A percentile compares a stretch with the other conserved stretches of the same genome.
Conservation (phyloP, 2,329 filamentous ascomycete genomes). For the Colletotrichum limetticola region DNA sequence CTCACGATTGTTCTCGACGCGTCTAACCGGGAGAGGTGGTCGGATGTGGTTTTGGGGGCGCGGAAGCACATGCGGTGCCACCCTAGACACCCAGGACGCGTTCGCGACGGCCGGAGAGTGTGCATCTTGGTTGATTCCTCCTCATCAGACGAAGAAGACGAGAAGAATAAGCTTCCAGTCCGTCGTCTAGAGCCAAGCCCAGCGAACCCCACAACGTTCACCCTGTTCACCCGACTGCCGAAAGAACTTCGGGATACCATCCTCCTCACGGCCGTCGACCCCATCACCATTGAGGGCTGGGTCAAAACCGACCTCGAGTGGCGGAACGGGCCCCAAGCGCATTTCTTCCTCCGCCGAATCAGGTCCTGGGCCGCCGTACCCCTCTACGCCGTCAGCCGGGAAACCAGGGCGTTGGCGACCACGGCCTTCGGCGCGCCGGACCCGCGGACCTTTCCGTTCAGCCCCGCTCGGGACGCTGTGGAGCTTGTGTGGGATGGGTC, state of each 20-base stretch:
- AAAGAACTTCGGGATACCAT: neutral
- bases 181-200: neutral
- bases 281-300: neutral
- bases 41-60: neutral
- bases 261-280: neutral
- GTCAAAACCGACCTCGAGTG: neutral
- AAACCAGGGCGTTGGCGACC: neutral
- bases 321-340: neutral
- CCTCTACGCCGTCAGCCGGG: conserved; percentile 9
- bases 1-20: neutral
- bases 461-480: conserved; percentile 3
- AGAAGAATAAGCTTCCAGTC: neutral
- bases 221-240: neutral
- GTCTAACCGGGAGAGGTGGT: neutral
- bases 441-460: neutral
- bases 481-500: neutral
- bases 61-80: conserved; percentile 4
- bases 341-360: neutral
- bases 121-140: neutral
- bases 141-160: neutral
- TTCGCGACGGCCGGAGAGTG: neutral
- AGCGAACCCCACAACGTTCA: neutral
- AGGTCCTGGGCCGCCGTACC: neutral
- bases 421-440: neutral
- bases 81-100: neutral